Evolutionary conservation across 192 early-diverging fungal species (phyloP), one percentile per base, ranked within the genome.

Genomic region (Backusella tuberculispora): DNA sequence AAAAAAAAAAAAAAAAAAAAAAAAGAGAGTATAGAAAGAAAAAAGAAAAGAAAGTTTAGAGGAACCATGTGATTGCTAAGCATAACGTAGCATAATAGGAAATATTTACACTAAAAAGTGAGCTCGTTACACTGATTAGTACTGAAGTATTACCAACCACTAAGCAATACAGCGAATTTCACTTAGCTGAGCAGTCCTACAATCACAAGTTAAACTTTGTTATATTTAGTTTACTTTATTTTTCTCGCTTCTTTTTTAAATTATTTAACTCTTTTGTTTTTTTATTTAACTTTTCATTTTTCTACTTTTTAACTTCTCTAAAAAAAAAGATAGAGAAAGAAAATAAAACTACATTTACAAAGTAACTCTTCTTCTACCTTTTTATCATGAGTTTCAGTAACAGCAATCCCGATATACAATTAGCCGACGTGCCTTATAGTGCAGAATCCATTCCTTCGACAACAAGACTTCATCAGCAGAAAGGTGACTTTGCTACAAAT

Each of bases 401-500:
- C 17, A 53, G 9, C 8, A 56, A 56, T 34, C 29, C 29, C 53
- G 53, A 60, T 13, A 60, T 60, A 26, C 53, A 60, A 60, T 21
- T 26, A 24, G 7, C 53, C n/a, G 53, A 60, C 21, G 12, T 10
- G 1, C 53, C 53, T 26, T 60, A 60, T 13, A 24, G 21, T 26
- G 24, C 53, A 19, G 53, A 60, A 24, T 60, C 53, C 24, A 26
- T 60, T 26, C 53, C 53, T 10, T 60, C 53, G 6, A 56, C 56
- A 21, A 29, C 47, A n/a, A 34, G 46, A 72, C 48, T 68, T 21
- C 19, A 34, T 26, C 68, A 69, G 26, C 38, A 69, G 21, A 45
- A 50, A 41, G 70, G 70, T 24, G 21, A 74, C 19, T 40, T 76
- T 26, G 75, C 74, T 63, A 38, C 77, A 64, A 56, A 71, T n/a